A percentile compares a stretch with the other conserved stretches of the same genome.
These are phyloP conservation scores for Plasmopara viticola DNA, from an alignment of 352 stramenopile species.

Conservation along the genomic window DNA sequence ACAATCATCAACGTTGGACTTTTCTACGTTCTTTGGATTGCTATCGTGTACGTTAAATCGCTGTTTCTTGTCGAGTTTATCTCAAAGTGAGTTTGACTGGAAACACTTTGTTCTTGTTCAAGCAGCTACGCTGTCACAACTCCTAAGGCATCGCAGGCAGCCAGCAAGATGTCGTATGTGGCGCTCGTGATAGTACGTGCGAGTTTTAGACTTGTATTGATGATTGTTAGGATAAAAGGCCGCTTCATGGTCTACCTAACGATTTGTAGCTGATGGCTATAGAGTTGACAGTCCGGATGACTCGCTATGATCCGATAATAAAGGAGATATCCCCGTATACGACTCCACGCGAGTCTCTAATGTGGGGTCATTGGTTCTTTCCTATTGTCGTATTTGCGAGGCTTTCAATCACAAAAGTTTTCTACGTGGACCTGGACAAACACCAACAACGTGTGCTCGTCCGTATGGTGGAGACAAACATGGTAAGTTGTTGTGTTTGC, in stretches of 20 bases:
- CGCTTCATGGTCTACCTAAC: not conserved
- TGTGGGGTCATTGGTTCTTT: slow-evolving; percentile 51
- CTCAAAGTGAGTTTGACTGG: not conserved
- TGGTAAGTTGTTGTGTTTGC: slow-evolving; percentile 18
- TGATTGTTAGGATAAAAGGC: not conserved
- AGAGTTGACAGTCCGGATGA: slow-evolving; percentile 46
- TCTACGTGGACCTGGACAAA: slow-evolving; percentile 56
- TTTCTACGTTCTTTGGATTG: slow-evolving; percentile 60
- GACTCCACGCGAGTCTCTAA: slow-evolving; percentile 52
- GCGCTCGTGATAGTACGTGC: slow-evolving; percentile 38
- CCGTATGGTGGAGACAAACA: slow-evolving; percentile 50
- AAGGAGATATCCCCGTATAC: slow-evolving; percentile 35
- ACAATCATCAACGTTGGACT: slow-evolving; percentile 53
- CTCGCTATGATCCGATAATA: slow-evolving; percentile 51
- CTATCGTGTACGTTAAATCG: slow-evolving; percentile 43
- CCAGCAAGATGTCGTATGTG: slow-evolving; percentile 43
- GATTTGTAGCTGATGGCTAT: slow-evolving; percentile 41
- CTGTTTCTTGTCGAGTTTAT: not conserved
- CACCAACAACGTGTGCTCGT: slow-evolving; percentile 39
- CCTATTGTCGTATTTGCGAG: slow-evolving; percentile 38
- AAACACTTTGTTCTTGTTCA: slow-evolving; percentile 1
- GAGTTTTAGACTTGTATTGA: not conserved
- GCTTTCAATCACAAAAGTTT: slow-evolving; percentile 43
- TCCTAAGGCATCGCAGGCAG: slow-evolving; percentile 29
- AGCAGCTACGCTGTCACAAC: slow-evolving; percentile 44